Evolutionary conservation across 1,284 basidiomycete species (phyloP).

Genomic region (Fomitopsis schrenkii): DNA sequence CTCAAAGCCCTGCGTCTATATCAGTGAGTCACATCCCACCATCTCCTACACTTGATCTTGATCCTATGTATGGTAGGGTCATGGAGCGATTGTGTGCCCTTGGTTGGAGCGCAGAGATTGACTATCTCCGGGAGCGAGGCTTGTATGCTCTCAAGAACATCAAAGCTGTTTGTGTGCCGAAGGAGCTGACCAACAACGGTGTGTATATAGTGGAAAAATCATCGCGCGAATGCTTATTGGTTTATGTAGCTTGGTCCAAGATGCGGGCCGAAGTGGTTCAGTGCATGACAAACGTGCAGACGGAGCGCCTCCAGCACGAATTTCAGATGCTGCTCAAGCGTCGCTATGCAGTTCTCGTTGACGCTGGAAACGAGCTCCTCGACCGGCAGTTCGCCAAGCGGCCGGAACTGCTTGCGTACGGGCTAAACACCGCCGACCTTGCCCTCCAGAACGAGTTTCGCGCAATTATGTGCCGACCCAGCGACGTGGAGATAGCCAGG

Average conservation of each 20-base stretch:
- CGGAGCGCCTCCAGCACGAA: neutral
- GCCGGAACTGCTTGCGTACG: neutral
- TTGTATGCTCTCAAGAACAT: too few relatives aligned
- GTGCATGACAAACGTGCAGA: neutral
- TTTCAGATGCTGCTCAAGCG: neutral
- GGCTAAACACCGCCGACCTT: neutral
- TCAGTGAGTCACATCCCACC: too few relatives aligned
- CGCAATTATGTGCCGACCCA: neutral
- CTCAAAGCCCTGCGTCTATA: too few relatives aligned
- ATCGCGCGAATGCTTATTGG: neutral
- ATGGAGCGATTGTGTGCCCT: too few relatives aligned
- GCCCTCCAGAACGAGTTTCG: neutral
- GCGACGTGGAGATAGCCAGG: neutral
- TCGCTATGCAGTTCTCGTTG: neutral
- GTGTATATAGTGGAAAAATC: too few relatives aligned
- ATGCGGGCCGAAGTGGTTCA: neutral
- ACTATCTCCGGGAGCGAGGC: too few relatives aligned
- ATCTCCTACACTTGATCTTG: too few relatives aligned
- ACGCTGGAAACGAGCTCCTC: neutral
- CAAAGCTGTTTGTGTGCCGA: too few relatives aligned
- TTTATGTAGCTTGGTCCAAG: neutral
- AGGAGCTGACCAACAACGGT: too few relatives aligned
- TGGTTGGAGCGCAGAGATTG: too few relatives aligned
- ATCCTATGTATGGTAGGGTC: too few relatives aligned
- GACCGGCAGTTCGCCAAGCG: neutral